Evolutionary conservation across 768 basidiomycete species (phyloP), one percentile per base, ranked within the genome.

Genomic region (Paxillus rubicundulus): DNA sequence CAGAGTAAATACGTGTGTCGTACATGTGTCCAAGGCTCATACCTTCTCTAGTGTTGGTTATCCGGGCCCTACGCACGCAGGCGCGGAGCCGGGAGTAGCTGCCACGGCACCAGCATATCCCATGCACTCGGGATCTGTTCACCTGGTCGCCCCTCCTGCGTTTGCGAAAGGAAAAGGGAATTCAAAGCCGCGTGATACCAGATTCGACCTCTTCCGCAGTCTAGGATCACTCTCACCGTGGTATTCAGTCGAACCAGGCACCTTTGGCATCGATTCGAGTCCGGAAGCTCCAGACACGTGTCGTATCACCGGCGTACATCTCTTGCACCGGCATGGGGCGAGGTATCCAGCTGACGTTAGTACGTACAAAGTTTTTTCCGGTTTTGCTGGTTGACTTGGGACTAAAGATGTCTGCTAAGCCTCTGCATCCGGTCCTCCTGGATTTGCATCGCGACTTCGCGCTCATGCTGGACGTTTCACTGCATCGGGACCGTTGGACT

Each of bases 141-240:
- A 81, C 13, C 57, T 58, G 16, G 72, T 87, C 34, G 64, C 63
- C n/a, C 79, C 85, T 5, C 28, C 50, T 36, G 49, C 36, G 34
- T 47, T 56, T 27, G 53, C 56, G 14, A 63, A 69, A 48, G 52
- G 49, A 30, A 52, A 52, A 40, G 45, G 52, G 12, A 61, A 54
- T n/a, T 36, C 61, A 32, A 63, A 58, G 21, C 69, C 72, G 12
- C 67, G 71, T 40, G 64, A 70, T 13, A 57, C 63, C 18, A 61
- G 66, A 18, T 89, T 87, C 58, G 81, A 87, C 60, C 61, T 90
- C 37, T 81, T 89, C 70, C 78, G 74, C 65, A 77, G 80, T 48
- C 89, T 87, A 87, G 89, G 88, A 7, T 89, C 89, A 59, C 69
- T 88, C 40, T 84, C 84, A 3, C 89, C 89, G 2, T 91, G 89